These are phyloP conservation scores for Russula compacta DNA, from an alignment of 768 basidiomycete species.

Conservation along the genomic window DNA sequence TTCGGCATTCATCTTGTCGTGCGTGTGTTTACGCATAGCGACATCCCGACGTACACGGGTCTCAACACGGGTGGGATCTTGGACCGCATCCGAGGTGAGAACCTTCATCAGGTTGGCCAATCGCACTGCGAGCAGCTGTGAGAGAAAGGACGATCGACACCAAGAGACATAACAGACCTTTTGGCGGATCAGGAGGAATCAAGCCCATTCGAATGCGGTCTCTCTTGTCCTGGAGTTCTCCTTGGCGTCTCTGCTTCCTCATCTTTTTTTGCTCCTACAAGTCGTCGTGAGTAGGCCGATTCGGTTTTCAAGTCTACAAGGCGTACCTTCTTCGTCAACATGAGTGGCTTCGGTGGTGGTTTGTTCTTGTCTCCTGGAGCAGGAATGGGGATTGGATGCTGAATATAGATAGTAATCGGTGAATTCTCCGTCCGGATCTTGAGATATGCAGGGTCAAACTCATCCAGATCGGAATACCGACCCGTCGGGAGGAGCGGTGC, in stretches of 20 bases:
- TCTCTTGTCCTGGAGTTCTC: constrained; percentile 87
- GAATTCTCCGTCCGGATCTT: constrained; percentile 60
- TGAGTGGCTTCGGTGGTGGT: constrained; percentile 70
- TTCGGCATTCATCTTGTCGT: constrained; percentile 90
- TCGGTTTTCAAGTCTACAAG: not conserved
- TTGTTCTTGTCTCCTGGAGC: constrained; percentile 82
- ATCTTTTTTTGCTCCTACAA: constrained; percentile 89
- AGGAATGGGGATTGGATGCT: constrained; percentile 95
- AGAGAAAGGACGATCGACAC: not conserved
- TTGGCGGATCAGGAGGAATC: constrained; percentile 88
- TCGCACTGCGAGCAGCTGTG: constrained; percentile 48
- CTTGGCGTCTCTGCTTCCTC: constrained; percentile 79
- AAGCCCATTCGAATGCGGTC: constrained; percentile 95
- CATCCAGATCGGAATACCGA: constrained; percentile 63
- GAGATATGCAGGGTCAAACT: constrained; percentile 43
- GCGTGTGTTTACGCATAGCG: constrained; percentile 75
- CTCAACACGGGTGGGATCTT: constrained; percentile 96
- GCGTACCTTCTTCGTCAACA: constrained; percentile 81
- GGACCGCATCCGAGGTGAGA: constrained; percentile 89
- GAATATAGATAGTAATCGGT: constrained; percentile 83
- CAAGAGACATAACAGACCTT: constrained; percentile 45
- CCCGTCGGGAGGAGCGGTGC: constrained; percentile 71
- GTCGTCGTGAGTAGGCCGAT: not conserved
- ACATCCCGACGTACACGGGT: constrained; percentile 92
- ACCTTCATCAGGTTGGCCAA: constrained; percentile 97